Evolutionary conservation across 2,329 filamentous ascomycete genomes (phyloP).

Genomic region (Colletotrichum sp.): DNA sequence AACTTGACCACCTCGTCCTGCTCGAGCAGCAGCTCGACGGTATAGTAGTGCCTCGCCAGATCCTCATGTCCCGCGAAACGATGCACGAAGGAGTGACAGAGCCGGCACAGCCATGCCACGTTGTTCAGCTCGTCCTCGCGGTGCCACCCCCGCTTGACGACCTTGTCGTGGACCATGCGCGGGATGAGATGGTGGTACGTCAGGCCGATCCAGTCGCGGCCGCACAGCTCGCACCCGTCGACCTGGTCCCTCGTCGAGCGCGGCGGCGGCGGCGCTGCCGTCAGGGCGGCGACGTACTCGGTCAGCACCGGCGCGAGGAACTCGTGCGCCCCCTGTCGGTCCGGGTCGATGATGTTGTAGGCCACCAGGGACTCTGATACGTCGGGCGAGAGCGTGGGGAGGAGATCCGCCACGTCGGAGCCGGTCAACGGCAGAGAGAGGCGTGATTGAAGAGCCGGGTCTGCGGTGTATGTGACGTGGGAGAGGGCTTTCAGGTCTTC

Average conservation of each 20-base stretch:
- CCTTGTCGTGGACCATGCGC: constrained; percentile 77
- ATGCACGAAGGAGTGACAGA: constrained; percentile 86
- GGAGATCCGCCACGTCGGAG: constrained; percentile 53
- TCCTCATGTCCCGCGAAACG: constrained; percentile 77
- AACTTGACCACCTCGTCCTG: constrained; percentile 76
- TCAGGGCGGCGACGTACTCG: constrained; percentile 63
- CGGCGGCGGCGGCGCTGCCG: constrained; percentile 69
- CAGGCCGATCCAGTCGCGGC: constrained; percentile 74
- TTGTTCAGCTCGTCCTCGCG: constrained; percentile 75
- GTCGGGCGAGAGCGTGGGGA: constrained; percentile 61
- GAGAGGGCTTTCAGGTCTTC: constrained; percentile 63
- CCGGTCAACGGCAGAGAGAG: constrained; percentile 64
- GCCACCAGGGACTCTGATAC: constrained; percentile 71
- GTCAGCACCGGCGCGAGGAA: constrained; percentile 70
- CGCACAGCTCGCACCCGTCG: constrained; percentile 76
- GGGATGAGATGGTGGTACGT: constrained; percentile 90
- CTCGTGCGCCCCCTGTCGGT: constrained; percentile 38
- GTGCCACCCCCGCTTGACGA: constrained; percentile 80
- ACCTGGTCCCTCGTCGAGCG: constrained; percentile 56
- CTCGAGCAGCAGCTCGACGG: constrained; percentile 71
- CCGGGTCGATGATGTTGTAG: constrained; percentile 66
- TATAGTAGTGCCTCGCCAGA: constrained; percentile 75
- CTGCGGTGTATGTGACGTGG: constrained; percentile 60
- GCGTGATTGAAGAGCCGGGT: constrained; percentile 51
- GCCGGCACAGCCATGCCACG: constrained; percentile 85